Evolutionary conservation across 306 rosid genomes (phyloP).

Genomic region (Crotalaria pallida): DNA sequence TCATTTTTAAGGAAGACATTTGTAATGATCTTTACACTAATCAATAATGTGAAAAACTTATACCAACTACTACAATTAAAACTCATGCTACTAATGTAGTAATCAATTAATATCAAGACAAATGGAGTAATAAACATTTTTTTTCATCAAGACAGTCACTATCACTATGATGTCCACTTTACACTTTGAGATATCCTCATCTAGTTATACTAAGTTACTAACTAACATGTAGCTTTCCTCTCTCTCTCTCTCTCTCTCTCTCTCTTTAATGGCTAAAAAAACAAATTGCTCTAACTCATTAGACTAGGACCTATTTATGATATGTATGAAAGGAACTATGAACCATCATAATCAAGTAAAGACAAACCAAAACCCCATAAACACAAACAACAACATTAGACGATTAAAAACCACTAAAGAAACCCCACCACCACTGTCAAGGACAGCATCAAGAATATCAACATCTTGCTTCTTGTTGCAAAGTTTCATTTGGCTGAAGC

Average conservation of each 20-base stretch:
- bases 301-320: background rate
- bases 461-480: slow-evolving; percentile 28
- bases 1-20: too few relatives aligned
- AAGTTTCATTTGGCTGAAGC: slow-evolving; percentile 25
- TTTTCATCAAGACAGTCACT: background rate
- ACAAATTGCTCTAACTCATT: background rate
- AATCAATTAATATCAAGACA: background rate
- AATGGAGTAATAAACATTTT: slow-evolving; percentile 7
- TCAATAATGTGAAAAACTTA: too few relatives aligned
- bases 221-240: background rate
- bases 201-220: background rate
- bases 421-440: slow-evolving; percentile 27
- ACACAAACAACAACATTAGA: slow-evolving; percentile 10
- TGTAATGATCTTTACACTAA: too few relatives aligned
- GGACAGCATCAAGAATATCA: slow-evolving; percentile 26
- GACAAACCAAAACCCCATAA: slow-evolving; percentile 13
- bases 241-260: background rate
- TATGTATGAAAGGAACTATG: background rate
- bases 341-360: slow-evolving; percentile 10
- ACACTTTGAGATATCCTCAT: background rate
- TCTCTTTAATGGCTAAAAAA: background rate
- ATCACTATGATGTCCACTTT: background rate
- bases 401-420: slow-evolving; percentile 36
- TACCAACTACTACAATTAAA: too few relatives aligned
- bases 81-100: background rate